Evolutionary conservation across 495 filamentous ascomycete genomes (phyloP), one percentile per base, ranked within the genome.

Genomic region (Xylaria intraflava): DNA sequence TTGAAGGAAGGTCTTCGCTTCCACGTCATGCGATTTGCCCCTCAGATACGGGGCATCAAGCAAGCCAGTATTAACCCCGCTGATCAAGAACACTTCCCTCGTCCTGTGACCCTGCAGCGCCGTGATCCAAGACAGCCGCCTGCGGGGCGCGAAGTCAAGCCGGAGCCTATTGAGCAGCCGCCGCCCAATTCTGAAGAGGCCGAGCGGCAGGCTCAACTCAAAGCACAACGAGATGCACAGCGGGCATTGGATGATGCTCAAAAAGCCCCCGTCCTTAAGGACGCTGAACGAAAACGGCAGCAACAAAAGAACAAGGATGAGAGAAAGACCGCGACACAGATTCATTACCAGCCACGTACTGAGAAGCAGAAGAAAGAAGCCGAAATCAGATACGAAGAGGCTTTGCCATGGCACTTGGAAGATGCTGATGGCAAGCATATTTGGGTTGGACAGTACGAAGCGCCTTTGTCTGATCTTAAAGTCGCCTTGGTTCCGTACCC

Each of bases 341-440:
- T 82, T 58, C 59, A 69, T 59, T 47, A 73, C 52, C 55, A 62
- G 62, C 58, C 64, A 42, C 61, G 62, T 22, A 82, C 82, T 7
- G 86, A 87, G 12, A 87, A 87, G 36, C 83, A 90, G 58, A 85
- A 89, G 61, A 90, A 88, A 51, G 79, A 82, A 47, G 78, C 82
- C 10, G 82, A 88, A 41, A 78, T 97, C 19, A 83, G 90, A 55
- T 98, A 97, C 58, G 94, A 98, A 65, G 93, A 98, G 62, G 87
- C 89, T 7, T 71, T 95, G 36, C 94, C 94, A 9, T 98, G 93
- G 93, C 90, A 96, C 65, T 67, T 98, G 43, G 93, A 98, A 62
- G 93, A 98, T 68, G 94, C 90, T 49, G 91, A 96, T 59, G 87
- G 89, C 62, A 94, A 89, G 62, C 87, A 94, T 57, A 85, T 85